phyloP scores from a whole-genome alignment of 2,329 filamentous ascomycete genomes.

The Colletotrichum filicis region DNA sequence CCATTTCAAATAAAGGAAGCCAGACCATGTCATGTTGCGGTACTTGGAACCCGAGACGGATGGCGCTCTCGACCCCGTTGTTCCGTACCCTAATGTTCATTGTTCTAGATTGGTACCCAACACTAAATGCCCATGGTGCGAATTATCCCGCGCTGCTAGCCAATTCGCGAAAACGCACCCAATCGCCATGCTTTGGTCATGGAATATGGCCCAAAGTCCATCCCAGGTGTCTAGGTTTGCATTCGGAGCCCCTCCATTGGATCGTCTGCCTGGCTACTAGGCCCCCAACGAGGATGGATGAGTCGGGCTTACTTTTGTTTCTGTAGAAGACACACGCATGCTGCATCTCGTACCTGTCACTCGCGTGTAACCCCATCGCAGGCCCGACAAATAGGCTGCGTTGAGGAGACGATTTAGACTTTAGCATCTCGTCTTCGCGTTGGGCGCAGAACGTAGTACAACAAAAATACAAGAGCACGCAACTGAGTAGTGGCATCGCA shows the following conservation, averaged over 20 bases:
- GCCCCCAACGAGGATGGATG: background rate
- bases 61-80: background rate
- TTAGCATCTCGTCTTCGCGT: slow-evolving; percentile 20
- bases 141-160: slow-evolving; percentile 4
- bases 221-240: background rate
- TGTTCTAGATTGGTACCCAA: background rate
- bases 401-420: slow-evolving; percentile 7
- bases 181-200: background rate
- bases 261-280: background rate
- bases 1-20: slow-evolving; percentile 7
- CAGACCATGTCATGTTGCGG: background rate
- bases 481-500: background rate
- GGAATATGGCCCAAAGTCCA: background rate
- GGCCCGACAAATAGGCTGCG: slow-evolving; percentile 1
- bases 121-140: background rate
- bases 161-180: background rate
- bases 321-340: background rate
- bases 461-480: background rate
- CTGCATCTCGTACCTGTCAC: slow-evolving; percentile 13
- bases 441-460: slow-evolving; percentile 6
- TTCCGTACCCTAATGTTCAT: background rate
- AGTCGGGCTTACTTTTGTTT: background rate
- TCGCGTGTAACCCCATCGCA: slow-evolving; percentile 25
- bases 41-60: slow-evolving; percentile 14
- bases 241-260: slow-evolving; percentile 10